These are phyloP conservation scores for Cyclocybe aegerita DNA, from an alignment of 768 basidiomycete genomes.

Conservation along the genomic window DNA sequence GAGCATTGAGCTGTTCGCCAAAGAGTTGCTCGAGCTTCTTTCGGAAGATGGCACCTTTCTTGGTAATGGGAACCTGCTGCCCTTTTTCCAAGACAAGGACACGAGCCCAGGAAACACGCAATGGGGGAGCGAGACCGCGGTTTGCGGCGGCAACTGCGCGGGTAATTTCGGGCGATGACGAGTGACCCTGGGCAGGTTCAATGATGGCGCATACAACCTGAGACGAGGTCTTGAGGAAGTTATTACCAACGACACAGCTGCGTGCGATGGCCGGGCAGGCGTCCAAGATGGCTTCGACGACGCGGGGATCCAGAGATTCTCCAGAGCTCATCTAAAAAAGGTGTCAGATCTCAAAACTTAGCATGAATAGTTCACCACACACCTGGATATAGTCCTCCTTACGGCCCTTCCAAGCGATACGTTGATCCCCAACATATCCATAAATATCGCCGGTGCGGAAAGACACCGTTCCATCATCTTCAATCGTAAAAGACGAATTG, in stretches of 20 bases:
- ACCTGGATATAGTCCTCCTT: constrained; percentile 35
- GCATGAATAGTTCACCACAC: neutral
- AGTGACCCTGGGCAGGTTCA: constrained; percentile 18
- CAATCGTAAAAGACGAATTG: constrained; percentile 23
- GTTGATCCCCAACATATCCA: constrained; percentile 14
- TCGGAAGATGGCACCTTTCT: constrained; percentile 30
- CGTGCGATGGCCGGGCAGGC: constrained; percentile 21
- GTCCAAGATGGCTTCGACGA: constrained; percentile 26
- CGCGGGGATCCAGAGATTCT: constrained; percentile 33
- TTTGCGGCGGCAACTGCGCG: constrained; percentile 27
- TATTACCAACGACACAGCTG: constrained; percentile 33
- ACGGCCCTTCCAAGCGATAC: constrained; percentile 31
- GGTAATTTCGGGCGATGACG: constrained; percentile 23
- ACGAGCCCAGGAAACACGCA: constrained; percentile 32
- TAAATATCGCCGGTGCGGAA: constrained; percentile 35
- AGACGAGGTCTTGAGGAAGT: constrained; percentile 28
- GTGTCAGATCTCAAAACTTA: neutral
- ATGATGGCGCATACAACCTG: constrained; percentile 30
- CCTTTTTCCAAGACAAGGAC: constrained; percentile 25
- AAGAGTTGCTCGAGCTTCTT: constrained; percentile 31
- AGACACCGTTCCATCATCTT: constrained; percentile 24
- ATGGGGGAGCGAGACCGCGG: constrained; percentile 28
- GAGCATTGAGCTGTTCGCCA: constrained; percentile 19
- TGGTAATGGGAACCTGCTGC: constrained; percentile 28
- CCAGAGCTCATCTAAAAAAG: constrained; percentile 28